Evolutionary conservation across 306 rosid species (phyloP), one percentile per base, ranked within the genome.

Genomic region (Acmispon strigosus): DNA sequence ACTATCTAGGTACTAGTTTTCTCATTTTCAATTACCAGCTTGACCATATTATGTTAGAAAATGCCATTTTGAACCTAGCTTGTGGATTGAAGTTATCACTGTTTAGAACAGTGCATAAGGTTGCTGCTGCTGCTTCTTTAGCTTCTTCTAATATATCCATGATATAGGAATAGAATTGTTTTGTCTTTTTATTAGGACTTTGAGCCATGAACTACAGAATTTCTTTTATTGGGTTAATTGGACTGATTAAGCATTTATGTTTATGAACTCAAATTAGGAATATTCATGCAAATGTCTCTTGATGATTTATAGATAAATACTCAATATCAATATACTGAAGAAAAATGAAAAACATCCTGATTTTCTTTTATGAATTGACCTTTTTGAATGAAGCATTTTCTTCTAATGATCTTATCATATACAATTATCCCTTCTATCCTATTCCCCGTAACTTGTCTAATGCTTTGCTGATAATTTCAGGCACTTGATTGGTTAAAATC

Each of bases 401-500:
- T 52, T 9, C 48, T 8, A 50, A 32, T 42, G 42, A 29, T 70
- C 63, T 70, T 43, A 65, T 48, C 36, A 52, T 17, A 20, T 51
- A 34, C 51, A 10, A 32, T 60, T 27, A 8, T 66, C 56, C 58
- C 41, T 39, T 67, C 32, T 59, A 9, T 2, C 37, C 19, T 57
- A 27, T 14, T 54, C 10, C 41, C 7, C 7, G 8, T 63, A 63
- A 78, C 41, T 43, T 7, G 44, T 56, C 18, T 37, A 8, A 32
- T 22, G 17, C 63, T 14, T 76, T 80, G 10, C 56, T 78, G 66
- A 69, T 75, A 73, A 48, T 79, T 79, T 69, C 82, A 95, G 99
- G 99, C 96, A 78, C 91, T 95, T 77, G 79, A 82, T 84, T 95
- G 99, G 99, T 86, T 95, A 86, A 85, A 86, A 81, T 83, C 81